Conservation (phyloP, 2,329 filamentous ascomycete genomes). For the Pestalotiopsis sp. region DNA sequence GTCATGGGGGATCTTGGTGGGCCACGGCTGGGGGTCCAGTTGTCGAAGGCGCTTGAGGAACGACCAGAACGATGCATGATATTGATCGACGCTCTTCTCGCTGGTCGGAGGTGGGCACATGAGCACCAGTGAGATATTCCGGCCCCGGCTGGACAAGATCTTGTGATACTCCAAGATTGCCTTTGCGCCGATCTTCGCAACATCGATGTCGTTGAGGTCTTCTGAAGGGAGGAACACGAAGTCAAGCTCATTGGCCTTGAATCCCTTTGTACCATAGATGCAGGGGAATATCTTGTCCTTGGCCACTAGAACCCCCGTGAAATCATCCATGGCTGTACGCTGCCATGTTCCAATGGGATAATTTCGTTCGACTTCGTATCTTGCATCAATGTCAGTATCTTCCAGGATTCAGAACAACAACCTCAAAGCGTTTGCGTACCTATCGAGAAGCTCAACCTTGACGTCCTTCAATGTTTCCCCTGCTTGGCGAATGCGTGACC, state of each 20-base stretch:
- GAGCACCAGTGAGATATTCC: not conserved
- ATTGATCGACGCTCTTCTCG: not conserved
- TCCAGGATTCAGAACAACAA: not conserved
- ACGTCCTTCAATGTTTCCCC: not conserved
- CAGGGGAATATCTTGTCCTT: conserved; percentile 1
- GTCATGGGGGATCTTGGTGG: not conserved
- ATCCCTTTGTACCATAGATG: conserved; percentile 3
- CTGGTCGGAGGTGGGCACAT: not conserved
- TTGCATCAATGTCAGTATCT: not conserved
- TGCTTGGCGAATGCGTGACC: not conserved
- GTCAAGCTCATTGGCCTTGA: conserved; percentile 6
- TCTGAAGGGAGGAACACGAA: conserved; percentile 1
- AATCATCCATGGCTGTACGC: not conserved
- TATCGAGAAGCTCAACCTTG: not conserved
- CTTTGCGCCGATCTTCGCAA: not conserved
- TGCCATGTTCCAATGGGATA: conserved; percentile 3
- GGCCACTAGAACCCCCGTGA: not conserved
- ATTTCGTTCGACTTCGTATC: not conserved
- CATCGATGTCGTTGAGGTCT: not conserved
- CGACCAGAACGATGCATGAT: conserved; percentile 2
- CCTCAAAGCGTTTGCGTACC: not conserved
- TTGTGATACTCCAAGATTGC: conserved; percentile 9
- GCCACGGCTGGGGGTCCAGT: not conserved
- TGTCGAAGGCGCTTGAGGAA: conserved; percentile 4
- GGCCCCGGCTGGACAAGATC: not conserved